Evolutionary conservation across 257 asterid species (phyloP), one percentile per base, ranked within the genome.

Genomic region (Solanum habrochaites): DNA sequence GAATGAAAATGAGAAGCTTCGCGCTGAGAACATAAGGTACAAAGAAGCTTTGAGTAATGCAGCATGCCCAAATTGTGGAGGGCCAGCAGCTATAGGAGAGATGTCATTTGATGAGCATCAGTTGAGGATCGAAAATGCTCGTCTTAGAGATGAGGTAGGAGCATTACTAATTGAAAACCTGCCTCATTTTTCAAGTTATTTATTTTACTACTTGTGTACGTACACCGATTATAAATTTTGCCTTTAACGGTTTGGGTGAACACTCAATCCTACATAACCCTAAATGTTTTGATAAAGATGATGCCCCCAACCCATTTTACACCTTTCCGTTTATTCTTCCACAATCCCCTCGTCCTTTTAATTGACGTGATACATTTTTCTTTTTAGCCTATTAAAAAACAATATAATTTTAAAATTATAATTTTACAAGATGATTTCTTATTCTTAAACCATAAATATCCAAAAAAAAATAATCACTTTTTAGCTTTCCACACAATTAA

Each of bases 41-140:
- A 93, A 92, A 83, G 98, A 93, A 87, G 97, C 96, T 7, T 90
- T 95, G 2, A 81, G 90, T 90, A 94, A 93, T 78, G 96, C 96
- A 31, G 69, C 92, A 14, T 95, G 98, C 43, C 97, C 96, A 0
- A 90, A 90, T 85, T 95, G 98, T 56, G 98, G 97, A 10, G 96
- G 96, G 7, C 95, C 97, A 4, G 95, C 97, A 0, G 91, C 95
- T 82, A 91, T 95, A 12, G 96, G 97, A 3, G 98, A 93, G 89
- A 93, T 93, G 96, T 94, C 98, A 0, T 91, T 91, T 27, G 97
- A 95, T 7, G 98, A 94, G 90, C 96, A 93, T 85, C 96, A 95
- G n/a, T 92, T 95, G 88, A 90, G 95, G 89, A 93, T 95, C 21
- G 97, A 95, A 85, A 95, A 95, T 85, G 93, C 90, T 90, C 98